Conservation (phyloP, 257 asterid genomes). For the Fraxinus americana region DNA sequence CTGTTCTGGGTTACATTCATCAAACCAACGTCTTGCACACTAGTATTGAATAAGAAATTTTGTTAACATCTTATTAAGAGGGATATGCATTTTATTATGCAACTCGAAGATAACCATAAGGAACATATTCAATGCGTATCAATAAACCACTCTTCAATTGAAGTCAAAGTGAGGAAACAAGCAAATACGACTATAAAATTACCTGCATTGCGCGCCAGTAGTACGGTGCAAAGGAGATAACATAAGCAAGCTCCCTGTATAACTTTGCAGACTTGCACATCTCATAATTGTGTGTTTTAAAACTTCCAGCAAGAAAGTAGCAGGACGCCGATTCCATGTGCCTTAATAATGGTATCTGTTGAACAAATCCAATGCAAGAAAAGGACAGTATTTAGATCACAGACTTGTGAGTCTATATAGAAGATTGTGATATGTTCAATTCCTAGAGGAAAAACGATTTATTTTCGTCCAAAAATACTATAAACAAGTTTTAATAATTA, state of each 20-base stretch:
- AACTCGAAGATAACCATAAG: not conserved
- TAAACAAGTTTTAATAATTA: not conserved
- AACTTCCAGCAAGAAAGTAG: conserved; percentile 70
- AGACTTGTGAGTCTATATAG: not conserved
- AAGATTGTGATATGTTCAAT: not conserved
- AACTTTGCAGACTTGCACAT: conserved; percentile 76
- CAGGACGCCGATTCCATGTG: conserved; percentile 92
- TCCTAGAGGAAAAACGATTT: too few relatives aligned
- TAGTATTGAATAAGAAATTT: conserved; percentile 15
- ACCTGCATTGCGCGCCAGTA: conserved; percentile 99
- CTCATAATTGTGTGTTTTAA: conserved; percentile 57
- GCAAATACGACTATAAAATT: not conserved
- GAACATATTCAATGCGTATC: not conserved
- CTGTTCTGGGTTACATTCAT: conserved; percentile 67
- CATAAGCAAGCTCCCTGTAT: conserved; percentile 84
- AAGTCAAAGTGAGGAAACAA: not conserved
- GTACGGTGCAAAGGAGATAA: conserved; percentile 91
- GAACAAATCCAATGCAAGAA: not conserved
- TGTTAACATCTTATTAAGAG: not conserved
- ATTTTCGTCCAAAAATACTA: not conserved
- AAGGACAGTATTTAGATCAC: not conserved
- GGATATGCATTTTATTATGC: not conserved
- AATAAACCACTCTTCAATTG: not conserved
- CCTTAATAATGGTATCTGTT: conserved; percentile 78
- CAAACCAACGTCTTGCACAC: conserved; percentile 95